Evolutionary conservation across 1,284 basidiomycete species (phyloP).

Genomic region (Anthracocystis panici-leucophaei): DNA sequence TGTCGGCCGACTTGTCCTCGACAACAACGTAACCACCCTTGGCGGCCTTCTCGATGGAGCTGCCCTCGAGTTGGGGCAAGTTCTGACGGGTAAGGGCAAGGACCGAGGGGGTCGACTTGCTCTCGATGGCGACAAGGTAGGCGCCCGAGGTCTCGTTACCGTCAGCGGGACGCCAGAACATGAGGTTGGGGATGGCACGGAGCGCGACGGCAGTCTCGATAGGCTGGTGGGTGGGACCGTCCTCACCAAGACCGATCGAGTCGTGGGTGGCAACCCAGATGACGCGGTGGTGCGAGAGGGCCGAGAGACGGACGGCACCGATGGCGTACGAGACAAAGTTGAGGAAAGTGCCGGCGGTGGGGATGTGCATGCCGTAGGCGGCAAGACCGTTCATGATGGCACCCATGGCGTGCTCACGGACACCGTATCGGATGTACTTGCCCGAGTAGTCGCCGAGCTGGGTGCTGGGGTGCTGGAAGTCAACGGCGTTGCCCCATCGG

Average conservation of each 20-base stretch:
- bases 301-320: constrained; percentile 90
- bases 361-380: constrained; percentile 89
- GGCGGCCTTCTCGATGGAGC: constrained; percentile 83
- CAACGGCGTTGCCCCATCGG: constrained; percentile 80
- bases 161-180: constrained; percentile 80
- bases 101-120: constrained; percentile 83
- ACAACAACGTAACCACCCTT: constrained; percentile 91
- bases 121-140: constrained; percentile 82
- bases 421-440: constrained; percentile 94
- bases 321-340: constrained; percentile 95
- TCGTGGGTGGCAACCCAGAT: constrained; percentile 85
- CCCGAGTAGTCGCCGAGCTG: constrained; percentile 87
- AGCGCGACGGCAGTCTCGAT: constrained; percentile 88
- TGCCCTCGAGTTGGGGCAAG: constrained; percentile 89
- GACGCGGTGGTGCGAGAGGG: constrained; percentile 87
- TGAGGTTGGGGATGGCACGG: constrained; percentile 88
- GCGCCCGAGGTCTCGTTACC: constrained; percentile 94
- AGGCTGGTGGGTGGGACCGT: constrained; percentile 96
- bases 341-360: constrained; percentile 72
- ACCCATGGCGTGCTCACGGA: constrained; percentile 96
- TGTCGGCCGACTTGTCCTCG: constrained; percentile 79
- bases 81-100: constrained; percentile 87
- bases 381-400: constrained; percentile 90
- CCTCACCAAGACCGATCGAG: constrained; percentile 76
- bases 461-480: constrained; percentile 87